Evolutionary conservation across 495 filamentous ascomycete genomes (phyloP), one percentile per base, ranked within the genome.

Genomic region (Patellaria atrata): DNA sequence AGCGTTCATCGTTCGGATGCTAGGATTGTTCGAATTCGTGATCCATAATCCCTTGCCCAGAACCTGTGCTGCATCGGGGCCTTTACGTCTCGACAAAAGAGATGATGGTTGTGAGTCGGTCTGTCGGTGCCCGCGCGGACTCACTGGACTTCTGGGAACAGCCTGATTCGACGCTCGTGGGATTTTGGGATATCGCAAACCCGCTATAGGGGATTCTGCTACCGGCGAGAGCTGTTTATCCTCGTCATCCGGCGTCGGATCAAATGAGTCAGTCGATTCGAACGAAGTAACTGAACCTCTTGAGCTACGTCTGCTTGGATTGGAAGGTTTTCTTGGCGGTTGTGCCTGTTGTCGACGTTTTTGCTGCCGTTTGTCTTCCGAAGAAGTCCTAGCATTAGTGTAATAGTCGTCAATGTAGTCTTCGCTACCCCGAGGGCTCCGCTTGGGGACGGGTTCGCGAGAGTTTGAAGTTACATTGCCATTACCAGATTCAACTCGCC

Each of bases 111-210:
- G 15, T 13, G 31, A 8, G 12, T 13, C 15, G n/a, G n/a, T 30
- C 23, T 13, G 24, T 22, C 27, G 1, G 35, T 32, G 30, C 36
- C 36, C 43, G 22, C 19, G 15, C 5, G 52, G 38, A 13, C 35
- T 43, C 24, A 19, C 30, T 12, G 52, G 57, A 16, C 44, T 51
- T 2, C 56, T 46, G 9, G 57, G 50, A 1, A 61, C 52, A 2
- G 45, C 24, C 33, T 59, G 54, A 27, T 57, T 59, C 0, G 52
- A 54, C 15, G 54, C 48, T 10, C 57, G 35, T 1, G 57, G 57
- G 11, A 61, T 41, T 32, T 57, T 57, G 18, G 57, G 57, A 34
- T 61, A 61, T 19, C 51, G 33, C 3, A 61, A 41, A 7, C 40
- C 39, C 4, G 55, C 54, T 14, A 61, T 55, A 0, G 57, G 57